Evolutionary conservation across 768 basidiomycete genomes (phyloP).

Genomic region (Tricholoma hemisulphureum): DNA sequence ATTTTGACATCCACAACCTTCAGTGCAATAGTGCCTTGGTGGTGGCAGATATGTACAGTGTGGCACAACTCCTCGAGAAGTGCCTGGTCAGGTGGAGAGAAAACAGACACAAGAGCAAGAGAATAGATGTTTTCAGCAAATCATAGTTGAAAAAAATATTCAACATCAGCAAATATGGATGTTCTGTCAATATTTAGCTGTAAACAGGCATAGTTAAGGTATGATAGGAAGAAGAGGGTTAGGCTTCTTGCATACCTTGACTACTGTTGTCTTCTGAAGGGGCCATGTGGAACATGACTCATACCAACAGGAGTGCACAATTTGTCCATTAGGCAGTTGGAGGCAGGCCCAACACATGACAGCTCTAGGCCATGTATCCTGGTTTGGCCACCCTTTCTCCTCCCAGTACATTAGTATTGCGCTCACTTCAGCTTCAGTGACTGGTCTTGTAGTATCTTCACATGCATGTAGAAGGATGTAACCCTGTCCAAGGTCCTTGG

Average conservation of each 20-base stretch:
- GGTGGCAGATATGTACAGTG: neutral
- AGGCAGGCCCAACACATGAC: slow-evolving; percentile 25
- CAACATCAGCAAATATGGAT: neutral
- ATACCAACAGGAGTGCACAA: neutral
- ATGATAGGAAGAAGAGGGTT: too few relatives aligned
- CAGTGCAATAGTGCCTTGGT: neutral
- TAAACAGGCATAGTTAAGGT: too few relatives aligned
- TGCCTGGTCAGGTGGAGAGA: neutral
- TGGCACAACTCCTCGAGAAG: neutral
- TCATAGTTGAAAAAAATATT: neutral
- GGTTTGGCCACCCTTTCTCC: slow-evolving; percentile 13
- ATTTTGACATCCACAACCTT: neutral
- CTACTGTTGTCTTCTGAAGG: neutral
- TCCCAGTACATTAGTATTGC: neutral
- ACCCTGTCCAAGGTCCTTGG: slow-evolving; percentile 7
- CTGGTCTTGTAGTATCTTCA: slow-evolving; percentile 6
- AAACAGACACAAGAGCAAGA: neutral
- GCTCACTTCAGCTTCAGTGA: slow-evolving; percentile 14
- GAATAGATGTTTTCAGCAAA: neutral
- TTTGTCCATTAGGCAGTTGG: slow-evolving; percentile 27
- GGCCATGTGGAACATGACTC: neutral
- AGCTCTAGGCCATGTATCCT: slow-evolving; percentile 9
- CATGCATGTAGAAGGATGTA: slow-evolving; percentile 17
- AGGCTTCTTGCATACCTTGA: neutral
- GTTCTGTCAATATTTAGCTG: neutral